phyloP scores from a whole-genome alignment of 1,284 basidiomycete genomes.

The Cutaneotrichosporon cutaneum region DNA sequence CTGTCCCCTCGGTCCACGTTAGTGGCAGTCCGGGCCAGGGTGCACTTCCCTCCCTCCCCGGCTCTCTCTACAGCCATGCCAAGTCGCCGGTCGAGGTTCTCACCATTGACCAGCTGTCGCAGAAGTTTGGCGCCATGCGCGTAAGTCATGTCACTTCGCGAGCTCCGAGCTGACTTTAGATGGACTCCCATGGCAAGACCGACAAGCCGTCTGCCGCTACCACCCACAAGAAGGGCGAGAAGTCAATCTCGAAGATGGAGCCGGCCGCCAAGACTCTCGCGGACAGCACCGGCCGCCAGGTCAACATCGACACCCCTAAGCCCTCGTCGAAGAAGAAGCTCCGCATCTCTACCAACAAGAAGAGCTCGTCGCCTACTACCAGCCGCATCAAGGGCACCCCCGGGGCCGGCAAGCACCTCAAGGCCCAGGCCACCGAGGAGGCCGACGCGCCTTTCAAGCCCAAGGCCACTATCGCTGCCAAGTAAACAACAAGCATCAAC shows the following conservation, averaged over 20 bases:
- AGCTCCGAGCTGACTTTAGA: neutral
- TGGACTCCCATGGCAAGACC: conserved; percentile 8
- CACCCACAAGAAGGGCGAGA: conserved; percentile 2
- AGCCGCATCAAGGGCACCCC: conserved; percentile 39
- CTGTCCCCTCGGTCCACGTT: neutral
- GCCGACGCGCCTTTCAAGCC: too few relatives aligned
- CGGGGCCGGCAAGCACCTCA: conserved; percentile 41
- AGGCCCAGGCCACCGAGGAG: conserved; percentile 14
- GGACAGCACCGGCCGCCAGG: conserved; percentile 13
- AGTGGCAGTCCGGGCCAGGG: neutral
- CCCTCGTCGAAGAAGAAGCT: conserved; percentile 10
- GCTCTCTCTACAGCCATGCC: neutral
- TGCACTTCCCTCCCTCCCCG: neutral
- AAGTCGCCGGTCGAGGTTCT: conserved; percentile 22
- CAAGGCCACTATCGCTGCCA: neutral
- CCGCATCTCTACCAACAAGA: conserved; percentile 1
- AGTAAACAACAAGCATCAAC: neutral
- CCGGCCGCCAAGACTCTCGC: conserved; percentile 9
- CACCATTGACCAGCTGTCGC: conserved; percentile 44
- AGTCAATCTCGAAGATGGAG: conserved; percentile 4
- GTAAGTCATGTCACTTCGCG: neutral
- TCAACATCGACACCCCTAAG: conserved; percentile 8
- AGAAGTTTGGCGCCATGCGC: conserved; percentile 33
- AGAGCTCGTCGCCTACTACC: conserved; percentile 2
- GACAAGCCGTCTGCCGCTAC: neutral